Base-by-base conservation (phyloP, 306 rosid genomes). In the Quercus engelmannii region DNA sequence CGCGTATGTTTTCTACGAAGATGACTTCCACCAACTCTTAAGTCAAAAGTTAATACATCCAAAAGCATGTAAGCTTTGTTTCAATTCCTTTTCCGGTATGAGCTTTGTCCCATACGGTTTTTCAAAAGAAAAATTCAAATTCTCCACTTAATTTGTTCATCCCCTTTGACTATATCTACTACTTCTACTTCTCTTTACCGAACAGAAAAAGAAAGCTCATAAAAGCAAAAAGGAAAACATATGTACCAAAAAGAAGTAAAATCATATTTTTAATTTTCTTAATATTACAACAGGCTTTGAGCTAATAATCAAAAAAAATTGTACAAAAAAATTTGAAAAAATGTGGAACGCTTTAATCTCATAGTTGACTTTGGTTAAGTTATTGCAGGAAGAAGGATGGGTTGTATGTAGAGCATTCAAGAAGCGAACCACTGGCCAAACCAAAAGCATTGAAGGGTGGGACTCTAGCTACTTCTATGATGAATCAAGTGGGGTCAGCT, bases 321-420 rank as follows among this genome's bases (percentile, higher is more conserved):
- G 8, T 30, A 15, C 23, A 3, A 28, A 28, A 28, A 3, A 55
- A 59, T 69, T 55, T 28, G 68, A 74, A 78, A 56, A 12, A 56
- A 56, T n/a, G 6, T 8, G n/a, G 41, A 20, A 31, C 43, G 57
- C 49, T 49, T 6, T 49, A 19, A 65, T 79, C 54, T 82, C 52
- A 68, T 13, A 49, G 23, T 74, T 77, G 72, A 77, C 51, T 62
- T 43, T 72, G 74, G 41, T 76, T 55, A 62, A 75, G 75, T 11
- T 74, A 87, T 62, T 84, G 33, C 89, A 95, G 99, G 98, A 95
- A 76, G 98, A 95, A 95, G 99, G 99, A 69, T 95, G 99, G 99
- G 99, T 95, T 11, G 98, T 95, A 0, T 95, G 99, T 82, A 85
- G 92, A 84, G 99, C 99, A 75, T 95, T 95, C 97, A 95, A 89